Base-by-base conservation (phyloP, 1,139 yeast species). In the Candida sp. region DNA sequence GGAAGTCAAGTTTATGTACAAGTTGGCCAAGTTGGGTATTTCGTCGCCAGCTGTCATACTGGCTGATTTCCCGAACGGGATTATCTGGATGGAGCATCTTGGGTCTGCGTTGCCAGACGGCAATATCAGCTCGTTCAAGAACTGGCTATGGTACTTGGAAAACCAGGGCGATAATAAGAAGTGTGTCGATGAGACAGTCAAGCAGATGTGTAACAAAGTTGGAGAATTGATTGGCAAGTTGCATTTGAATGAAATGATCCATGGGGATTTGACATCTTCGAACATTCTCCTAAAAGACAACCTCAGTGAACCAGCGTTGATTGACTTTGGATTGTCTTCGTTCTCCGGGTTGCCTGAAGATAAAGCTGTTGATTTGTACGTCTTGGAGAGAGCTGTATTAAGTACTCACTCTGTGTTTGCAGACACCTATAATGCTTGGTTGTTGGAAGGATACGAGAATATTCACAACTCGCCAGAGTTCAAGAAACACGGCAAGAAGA, bases 341-440 rank as follows among this genome's bases (percentile, higher is more conserved):
- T 85, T 86, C 52, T 85, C 96, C 1, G 81, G 83, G 0, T 65
- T 91, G 55, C 81, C 90, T 0, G 99, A 96, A 62, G 98, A 94
- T 65, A 92, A 91, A 66, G 98, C 99, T 2, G 99, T 96, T 12
- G 99, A 96, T 67, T 68, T 96, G 53, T 96, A 94, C 63, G 98
- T 96, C 7, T 73, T 96, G 55, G 99, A 96, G 67, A 77, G 98
- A 60, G 99, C 99, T 1, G 81, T 96, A 23, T 71, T 83, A 38
- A 90, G 97, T 58, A 96, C 99, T 0, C 99, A 96, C 66, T 94
- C 99, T 0, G 78, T 79, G 4, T 82, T 81, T 62, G 79, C 97
- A 4, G 81, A 78, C 1, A 62, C 68, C 42, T 91, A 92, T 66
- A 86, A 83, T 59, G 66, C 71, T 42, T 87, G 96, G 92, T 63